A percentile compares a stretch with the other conserved stretches of the same genome.
phyloP scores from a whole-genome alignment of 805 yeast species.

The Lipomyces yamanashiensis region DNA sequence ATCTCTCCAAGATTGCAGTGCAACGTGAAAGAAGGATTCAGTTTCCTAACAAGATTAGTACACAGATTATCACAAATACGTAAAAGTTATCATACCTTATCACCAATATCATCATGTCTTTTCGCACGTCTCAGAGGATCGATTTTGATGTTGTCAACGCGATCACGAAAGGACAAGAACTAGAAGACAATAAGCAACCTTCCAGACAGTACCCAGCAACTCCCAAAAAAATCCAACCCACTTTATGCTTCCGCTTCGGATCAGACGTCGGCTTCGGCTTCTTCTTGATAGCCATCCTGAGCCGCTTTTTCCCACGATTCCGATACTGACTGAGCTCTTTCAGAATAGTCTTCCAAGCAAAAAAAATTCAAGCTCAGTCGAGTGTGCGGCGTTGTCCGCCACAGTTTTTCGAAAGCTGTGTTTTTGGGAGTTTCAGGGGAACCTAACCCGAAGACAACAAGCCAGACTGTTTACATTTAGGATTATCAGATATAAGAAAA shows the following conservation, averaged over 20 bases:
- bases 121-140: constrained; percentile 59
- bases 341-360: neutral
- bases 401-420: neutral
- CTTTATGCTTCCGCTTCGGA: constrained; percentile 29
- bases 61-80: neutral
- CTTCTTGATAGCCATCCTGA: constrained; percentile 31
- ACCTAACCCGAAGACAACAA: constrained; percentile 14
- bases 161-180: constrained; percentile 72
- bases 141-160: constrained; percentile 80
- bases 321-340: neutral
- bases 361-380: constrained; percentile 3
- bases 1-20: constrained; percentile 86
- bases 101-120: constrained; percentile 40
- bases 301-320: neutral
- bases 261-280: constrained; percentile 22
- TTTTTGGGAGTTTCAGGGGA: constrained; percentile 15
- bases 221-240: neutral
- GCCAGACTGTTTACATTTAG: neutral
- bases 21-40: constrained; percentile 72
- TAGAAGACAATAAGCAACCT: neutral
- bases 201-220: neutral
- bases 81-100: constrained; percentile 12
- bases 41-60: constrained; percentile 19
- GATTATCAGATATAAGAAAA: no score
- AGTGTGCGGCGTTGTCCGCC: constrained; percentile 2